Percentiles rank a stretch among this genome's conserved stretches.
Conservation (phyloP, 2,329 filamentous ascomycete genomes). For the Aspergillus eucalypticola region DNA sequence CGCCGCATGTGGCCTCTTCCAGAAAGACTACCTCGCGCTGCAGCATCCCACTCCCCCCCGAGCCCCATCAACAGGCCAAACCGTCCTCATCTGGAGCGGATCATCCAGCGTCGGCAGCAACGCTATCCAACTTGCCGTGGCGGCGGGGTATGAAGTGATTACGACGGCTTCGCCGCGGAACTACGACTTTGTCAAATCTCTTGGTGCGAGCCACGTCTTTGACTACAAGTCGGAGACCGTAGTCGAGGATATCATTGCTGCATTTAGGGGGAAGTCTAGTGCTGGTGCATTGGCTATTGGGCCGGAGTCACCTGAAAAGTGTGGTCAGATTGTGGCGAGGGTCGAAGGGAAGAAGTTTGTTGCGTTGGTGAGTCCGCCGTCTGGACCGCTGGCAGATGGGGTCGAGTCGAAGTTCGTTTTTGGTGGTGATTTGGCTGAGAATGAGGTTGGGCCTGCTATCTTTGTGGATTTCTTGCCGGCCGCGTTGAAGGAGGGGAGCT, state of each 20-base stretch:
- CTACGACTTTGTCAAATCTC: constrained; percentile 34
- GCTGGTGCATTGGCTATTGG: constrained; percentile 12
- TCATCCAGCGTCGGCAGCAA: constrained; percentile 45
- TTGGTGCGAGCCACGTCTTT: constrained; percentile 50
- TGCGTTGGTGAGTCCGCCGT: constrained; percentile 8
- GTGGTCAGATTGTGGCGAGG: constrained; percentile 15
- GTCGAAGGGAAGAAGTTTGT: constrained; percentile 23
- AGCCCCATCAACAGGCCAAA: not conserved
- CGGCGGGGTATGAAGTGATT: constrained; percentile 17
- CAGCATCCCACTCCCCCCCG: constrained; percentile 1
- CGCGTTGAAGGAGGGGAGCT: constrained; percentile 37
- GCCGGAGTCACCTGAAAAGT: not conserved
- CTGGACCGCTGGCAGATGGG: constrained; percentile 12
- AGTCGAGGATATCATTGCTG: constrained; percentile 15
- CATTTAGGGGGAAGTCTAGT: constrained; percentile 13
- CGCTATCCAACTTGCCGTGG: constrained; percentile 48
- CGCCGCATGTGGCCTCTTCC: constrained; percentile 24
- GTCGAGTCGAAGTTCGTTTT: constrained; percentile 29
- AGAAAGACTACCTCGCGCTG: constrained; percentile 21
- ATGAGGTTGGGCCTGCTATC: constrained; percentile 30
- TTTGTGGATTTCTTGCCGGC: constrained; percentile 32
- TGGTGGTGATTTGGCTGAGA: constrained; percentile 20
- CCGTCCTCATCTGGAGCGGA: constrained; percentile 16
- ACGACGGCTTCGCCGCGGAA: constrained; percentile 16
- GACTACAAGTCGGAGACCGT: constrained; percentile 42